phyloP scores from a whole-genome alignment of 192 early-diverging fungal species.

The Globomyces pollinis-pini region DNA sequence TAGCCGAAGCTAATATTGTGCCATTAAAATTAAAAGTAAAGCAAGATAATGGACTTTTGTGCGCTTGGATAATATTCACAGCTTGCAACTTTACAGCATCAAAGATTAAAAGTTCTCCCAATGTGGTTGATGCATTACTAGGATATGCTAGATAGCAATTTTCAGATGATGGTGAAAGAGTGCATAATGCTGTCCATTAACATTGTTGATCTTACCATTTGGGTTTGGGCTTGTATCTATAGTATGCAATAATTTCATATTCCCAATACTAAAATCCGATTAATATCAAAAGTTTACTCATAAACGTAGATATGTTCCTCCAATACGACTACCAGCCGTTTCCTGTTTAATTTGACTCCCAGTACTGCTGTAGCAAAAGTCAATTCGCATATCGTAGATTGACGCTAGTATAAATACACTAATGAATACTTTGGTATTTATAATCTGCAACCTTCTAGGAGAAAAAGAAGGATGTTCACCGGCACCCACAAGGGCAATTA shows the following conservation, averaged over 20 bases:
- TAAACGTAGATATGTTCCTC: conserved; percentile 96
- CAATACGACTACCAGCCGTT: conserved; percentile 84
- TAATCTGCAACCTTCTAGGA: conserved; percentile 84
- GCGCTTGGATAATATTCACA: conserved; percentile 89
- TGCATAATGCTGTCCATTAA: conserved; percentile 65
- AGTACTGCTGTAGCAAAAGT: conserved; percentile 88
- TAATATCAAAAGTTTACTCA: too few species aligned
- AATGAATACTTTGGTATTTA: conserved; percentile 86
- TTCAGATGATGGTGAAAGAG: conserved; percentile 86
- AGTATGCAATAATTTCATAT: conserved; percentile 95
- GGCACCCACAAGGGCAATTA: conserved; percentile 91
- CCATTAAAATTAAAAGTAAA: conserved; percentile 86
- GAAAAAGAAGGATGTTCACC: conserved; percentile 83
- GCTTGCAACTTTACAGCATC: conserved; percentile 82
- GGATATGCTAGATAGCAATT: conserved; percentile 95
- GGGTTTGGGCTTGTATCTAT: conserved; percentile 94
- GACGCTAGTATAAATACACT: conserved; percentile 55
- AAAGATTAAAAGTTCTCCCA: conserved; percentile 86
- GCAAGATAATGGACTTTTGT: conserved; percentile 83
- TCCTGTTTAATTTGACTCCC: conserved; percentile 91
- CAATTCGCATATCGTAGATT: conserved; percentile 96
- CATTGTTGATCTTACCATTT: conserved; percentile 51
- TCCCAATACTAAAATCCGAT: too few species aligned
- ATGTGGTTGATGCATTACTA: conserved; percentile 47
- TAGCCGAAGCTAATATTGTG: conserved; percentile 87